Conservation (phyloP, 352 stramenopile genomes). For the Globisporangium iwayamae region DNA sequence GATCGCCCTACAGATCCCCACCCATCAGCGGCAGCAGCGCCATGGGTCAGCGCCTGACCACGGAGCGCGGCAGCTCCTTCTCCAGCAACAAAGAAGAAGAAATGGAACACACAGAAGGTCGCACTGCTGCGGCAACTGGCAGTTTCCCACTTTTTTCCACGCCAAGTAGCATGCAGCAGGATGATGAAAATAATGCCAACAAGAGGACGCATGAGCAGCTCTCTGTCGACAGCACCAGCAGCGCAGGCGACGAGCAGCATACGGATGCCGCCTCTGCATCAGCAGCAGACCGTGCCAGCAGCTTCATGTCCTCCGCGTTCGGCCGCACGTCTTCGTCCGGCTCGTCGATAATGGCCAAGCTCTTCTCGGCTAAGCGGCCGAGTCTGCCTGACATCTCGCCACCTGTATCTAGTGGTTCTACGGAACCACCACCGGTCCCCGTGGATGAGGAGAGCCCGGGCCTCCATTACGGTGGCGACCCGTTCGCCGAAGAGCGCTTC, state of each 20-base stretch:
- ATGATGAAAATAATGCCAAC: neutral
- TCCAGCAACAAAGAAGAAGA: conserved; percentile 8
- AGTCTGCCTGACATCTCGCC: conserved; percentile 6
- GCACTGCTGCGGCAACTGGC: conserved; percentile 5
- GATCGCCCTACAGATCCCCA: neutral
- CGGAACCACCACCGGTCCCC: neutral
- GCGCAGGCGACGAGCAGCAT: neutral
- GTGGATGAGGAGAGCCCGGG: conserved; percentile 4
- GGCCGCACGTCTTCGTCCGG: conserved; percentile 14
- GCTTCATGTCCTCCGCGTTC: conserved; percentile 12
- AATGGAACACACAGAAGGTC: neutral
- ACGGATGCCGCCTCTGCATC: neutral
- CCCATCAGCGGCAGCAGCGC: neutral
- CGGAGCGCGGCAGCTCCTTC: conserved; percentile 18
- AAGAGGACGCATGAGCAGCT: neutral
- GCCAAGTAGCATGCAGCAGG: neutral
- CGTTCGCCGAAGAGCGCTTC: conserved; percentile 15
- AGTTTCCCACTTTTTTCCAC: conserved; percentile 6
- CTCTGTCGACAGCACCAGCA: neutral
- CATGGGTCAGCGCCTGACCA: conserved; percentile 38
- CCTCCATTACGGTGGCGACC: conserved; percentile 9
- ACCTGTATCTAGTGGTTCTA: neutral
- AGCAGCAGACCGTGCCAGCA: conserved; percentile 3
- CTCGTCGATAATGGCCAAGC: conserved; percentile 18
- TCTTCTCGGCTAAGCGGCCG: conserved; percentile 19